These are phyloP conservation scores for Lepidopterella palustris DNA, from an alignment of 495 filamentous ascomycete species.

Conservation along the genomic window DNA sequence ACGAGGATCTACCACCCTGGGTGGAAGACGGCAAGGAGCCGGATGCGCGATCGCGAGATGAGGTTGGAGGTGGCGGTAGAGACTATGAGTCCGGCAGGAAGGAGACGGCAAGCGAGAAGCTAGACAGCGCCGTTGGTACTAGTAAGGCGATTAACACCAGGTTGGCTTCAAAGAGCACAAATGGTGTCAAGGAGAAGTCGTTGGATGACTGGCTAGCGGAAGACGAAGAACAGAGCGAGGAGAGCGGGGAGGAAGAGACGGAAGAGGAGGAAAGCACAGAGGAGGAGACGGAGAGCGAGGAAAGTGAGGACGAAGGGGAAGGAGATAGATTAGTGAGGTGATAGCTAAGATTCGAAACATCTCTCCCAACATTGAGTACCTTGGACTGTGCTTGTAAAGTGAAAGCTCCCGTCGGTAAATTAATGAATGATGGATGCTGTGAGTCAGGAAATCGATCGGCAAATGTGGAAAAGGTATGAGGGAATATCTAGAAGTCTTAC, in stretches of 20 bases:
- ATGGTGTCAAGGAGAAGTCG: conserved; percentile 53
- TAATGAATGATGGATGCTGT: neutral
- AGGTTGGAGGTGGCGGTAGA: conserved; percentile 31
- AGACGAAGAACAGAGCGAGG: conserved; percentile 46
- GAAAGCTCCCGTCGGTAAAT: neutral
- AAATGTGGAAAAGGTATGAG: neutral
- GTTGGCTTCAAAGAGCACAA: conserved; percentile 32
- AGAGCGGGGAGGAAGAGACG: conserved; percentile 43
- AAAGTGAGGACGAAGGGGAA: conserved; percentile 41
- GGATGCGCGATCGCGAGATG: conserved; percentile 61
- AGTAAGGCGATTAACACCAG: conserved; percentile 18
- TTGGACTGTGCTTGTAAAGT: too few species aligned
- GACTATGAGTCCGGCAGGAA: conserved; percentile 40
- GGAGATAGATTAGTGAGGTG: conserved; percentile 42
- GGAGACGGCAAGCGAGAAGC: conserved; percentile 56
- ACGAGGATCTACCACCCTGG: conserved; percentile 76
- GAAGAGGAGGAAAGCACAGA: conserved; percentile 45
- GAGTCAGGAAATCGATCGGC: neutral
- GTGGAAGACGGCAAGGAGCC: conserved; percentile 75
- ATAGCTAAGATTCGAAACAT: neutral
- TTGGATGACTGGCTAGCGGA: conserved; percentile 87
- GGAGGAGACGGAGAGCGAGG: conserved; percentile 39
- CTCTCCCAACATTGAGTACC: too few species aligned
- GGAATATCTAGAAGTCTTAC: too few species aligned
- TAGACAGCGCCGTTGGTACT: conserved; percentile 42